Percentiles rank a stretch among this genome's conserved stretches.
These are phyloP conservation scores for Aegle marmelos DNA, from an alignment of 345 rosid genomes.

Conservation along the genomic window DNA sequence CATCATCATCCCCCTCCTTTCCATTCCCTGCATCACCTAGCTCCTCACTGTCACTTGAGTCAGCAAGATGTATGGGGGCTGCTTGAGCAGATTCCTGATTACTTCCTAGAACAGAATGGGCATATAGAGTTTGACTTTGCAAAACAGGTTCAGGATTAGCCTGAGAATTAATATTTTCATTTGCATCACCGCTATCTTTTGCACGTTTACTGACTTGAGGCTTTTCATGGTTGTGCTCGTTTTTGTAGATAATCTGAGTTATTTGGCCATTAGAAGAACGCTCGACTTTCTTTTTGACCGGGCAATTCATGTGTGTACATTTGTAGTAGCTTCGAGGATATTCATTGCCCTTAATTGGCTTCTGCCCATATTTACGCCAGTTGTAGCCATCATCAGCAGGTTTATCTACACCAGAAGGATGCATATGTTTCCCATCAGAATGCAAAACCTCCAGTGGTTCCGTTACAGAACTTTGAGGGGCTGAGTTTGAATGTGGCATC, in stretches of 20 bases:
- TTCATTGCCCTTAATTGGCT: constrained; percentile 91
- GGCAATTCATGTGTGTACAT: constrained; percentile 76
- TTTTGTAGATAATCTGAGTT: constrained; percentile 91
- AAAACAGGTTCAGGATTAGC: constrained; percentile 35
- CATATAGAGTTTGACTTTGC: constrained; percentile 25
- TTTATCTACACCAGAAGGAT: constrained; percentile 61
- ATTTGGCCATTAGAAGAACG: constrained; percentile 83
- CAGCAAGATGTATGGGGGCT: constrained; percentile 30
- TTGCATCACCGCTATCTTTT: constrained; percentile 43
- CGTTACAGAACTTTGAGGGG: constrained; percentile 31
- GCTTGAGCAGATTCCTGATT: constrained; percentile 42
- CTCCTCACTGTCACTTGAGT: constrained; percentile 48
- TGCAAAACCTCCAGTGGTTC: constrained; percentile 49
- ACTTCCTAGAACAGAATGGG: constrained; percentile 29
- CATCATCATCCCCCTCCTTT: constrained; percentile 46
- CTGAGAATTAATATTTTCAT: constrained; percentile 36
- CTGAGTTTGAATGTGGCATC: constrained; percentile 37
- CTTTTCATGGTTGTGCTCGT: constrained; percentile 81
- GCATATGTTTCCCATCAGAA: constrained; percentile 49
- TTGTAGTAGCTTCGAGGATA: constrained; percentile 97
- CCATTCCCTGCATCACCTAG: constrained; percentile 40
- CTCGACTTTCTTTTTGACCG: constrained; percentile 92
- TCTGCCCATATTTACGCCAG: constrained; percentile 97
- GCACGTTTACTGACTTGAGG: constrained; percentile 68
- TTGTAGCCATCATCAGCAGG: constrained; percentile 91